phyloP scores from a whole-genome alignment of 768 basidiomycete species.

The Leccinum boreale region DNA sequence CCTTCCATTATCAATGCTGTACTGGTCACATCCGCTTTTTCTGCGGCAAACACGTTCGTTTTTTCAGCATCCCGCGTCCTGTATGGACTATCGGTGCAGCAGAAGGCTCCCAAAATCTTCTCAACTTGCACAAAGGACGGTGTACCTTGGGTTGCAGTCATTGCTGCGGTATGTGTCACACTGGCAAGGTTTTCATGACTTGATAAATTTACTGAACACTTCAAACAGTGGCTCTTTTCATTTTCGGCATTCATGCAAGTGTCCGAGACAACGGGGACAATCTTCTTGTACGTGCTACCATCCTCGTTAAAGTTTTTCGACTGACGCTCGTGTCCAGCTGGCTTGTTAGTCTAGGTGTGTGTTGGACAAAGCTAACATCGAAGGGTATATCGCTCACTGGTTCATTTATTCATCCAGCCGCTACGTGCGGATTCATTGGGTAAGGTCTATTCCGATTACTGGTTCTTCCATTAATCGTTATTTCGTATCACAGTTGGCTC shows the following conservation, averaged over 20 bases:
- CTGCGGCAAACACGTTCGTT: constrained; percentile 56
- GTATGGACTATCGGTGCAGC: constrained; percentile 44
- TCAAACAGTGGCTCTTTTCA: constrained; percentile 36
- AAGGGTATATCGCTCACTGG: neutral
- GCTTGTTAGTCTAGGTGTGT: constrained; percentile 61
- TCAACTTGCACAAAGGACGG: constrained; percentile 46
- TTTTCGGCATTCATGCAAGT: constrained; percentile 65
- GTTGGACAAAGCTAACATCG: neutral
- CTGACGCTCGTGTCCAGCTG: constrained; percentile 41
- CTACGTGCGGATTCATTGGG: constrained; percentile 62
- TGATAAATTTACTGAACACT: constrained; percentile 5
- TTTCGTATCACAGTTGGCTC: constrained; percentile 48
- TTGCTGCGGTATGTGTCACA: constrained; percentile 23
- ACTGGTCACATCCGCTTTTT: constrained; percentile 71
- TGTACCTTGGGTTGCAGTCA: constrained; percentile 42
- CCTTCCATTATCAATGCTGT: constrained; percentile 71
- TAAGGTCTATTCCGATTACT: neutral
- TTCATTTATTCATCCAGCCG: constrained; percentile 23
- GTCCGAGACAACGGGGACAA: constrained; percentile 46
- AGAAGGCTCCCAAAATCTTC: constrained; percentile 51
- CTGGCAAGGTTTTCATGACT: constrained; percentile 6
- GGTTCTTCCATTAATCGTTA: constrained; percentile 43
- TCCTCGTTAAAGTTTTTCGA: constrained; percentile 15
- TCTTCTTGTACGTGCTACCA: constrained; percentile 20
- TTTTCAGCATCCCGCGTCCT: constrained; percentile 40